These are phyloP conservation scores for Amphibolis antarctica DNA, from an alignment of 106 monocot genomes.

Conservation along the genomic window DNA sequence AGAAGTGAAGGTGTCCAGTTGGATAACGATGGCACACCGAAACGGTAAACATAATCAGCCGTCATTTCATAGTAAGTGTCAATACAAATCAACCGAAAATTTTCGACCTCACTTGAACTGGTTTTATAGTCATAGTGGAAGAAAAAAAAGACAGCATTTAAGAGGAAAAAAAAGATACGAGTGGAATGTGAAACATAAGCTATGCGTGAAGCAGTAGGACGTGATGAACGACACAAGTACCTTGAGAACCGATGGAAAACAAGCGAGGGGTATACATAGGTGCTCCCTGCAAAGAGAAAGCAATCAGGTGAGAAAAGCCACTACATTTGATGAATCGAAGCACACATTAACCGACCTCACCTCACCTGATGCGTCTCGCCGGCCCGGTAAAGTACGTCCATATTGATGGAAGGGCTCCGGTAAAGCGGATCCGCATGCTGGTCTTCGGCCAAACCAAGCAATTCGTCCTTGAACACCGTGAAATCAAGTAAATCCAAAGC, in stretches of 20 bases:
- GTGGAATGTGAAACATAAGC: too few relatives aligned
- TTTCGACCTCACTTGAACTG: too few relatives aligned
- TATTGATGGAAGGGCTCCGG: slow-evolving; percentile 39
- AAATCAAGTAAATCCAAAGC: too few relatives aligned
- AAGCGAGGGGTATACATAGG: slow-evolving; percentile 71
- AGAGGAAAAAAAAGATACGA: too few relatives aligned
- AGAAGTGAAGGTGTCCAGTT: too few relatives aligned
- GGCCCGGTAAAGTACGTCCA: slow-evolving; percentile 77
- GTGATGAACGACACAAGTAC: slow-evolving; percentile 18
- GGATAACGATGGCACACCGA: too few relatives aligned
- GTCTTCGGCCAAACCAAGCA: slow-evolving; percentile 70
- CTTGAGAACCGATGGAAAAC: slow-evolving; percentile 72
- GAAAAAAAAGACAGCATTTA: too few relatives aligned
- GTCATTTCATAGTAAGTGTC: too few relatives aligned
- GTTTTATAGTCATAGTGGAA: too few relatives aligned
- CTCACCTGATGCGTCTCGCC: slow-evolving; percentile 75
- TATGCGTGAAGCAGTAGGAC: not conserved
- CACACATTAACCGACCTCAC: not conserved
- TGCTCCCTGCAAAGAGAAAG: slow-evolving; percentile 44
- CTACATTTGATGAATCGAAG: not conserved
- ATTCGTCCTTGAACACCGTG: too few relatives aligned
- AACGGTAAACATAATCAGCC: too few relatives aligned
- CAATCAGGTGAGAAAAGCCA: not conserved
- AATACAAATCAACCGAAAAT: too few relatives aligned
- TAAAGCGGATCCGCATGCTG: slow-evolving; percentile 44